phyloP scores from a whole-genome alignment of 257 asterid species.

The Solanum rostratum region DNA sequence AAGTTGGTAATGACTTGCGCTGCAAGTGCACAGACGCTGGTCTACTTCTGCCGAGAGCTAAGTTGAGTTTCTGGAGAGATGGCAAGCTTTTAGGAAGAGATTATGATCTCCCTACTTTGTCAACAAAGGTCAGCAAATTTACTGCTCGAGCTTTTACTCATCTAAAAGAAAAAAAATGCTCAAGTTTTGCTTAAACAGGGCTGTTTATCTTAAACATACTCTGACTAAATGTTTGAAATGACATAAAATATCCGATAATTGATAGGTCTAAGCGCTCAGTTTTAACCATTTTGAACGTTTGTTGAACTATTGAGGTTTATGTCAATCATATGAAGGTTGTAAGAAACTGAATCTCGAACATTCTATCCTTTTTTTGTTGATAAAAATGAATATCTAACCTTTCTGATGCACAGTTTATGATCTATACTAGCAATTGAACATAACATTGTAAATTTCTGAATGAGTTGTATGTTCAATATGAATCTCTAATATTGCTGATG shows the following conservation, averaged over 20 bases:
- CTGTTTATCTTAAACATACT: not conserved
- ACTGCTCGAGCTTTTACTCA: not conserved
- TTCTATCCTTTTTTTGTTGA: not conserved
- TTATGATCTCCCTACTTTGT: constrained; percentile 55
- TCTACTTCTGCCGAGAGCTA: constrained; percentile 66
- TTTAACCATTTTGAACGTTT: not conserved
- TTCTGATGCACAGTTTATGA: not conserved
- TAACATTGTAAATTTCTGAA: not conserved
- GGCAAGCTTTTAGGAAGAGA: constrained; percentile 48
- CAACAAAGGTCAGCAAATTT: constrained; percentile 36
- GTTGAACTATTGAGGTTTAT: not conserved
- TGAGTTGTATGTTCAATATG: not conserved
- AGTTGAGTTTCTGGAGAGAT: constrained; percentile 80
- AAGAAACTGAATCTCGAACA: not conserved
- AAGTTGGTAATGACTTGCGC: constrained; percentile 55
- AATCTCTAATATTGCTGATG: not conserved
- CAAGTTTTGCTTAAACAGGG: not conserved
- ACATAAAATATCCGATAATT: not conserved
- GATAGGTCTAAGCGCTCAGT: not conserved
- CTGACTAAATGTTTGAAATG: not conserved
- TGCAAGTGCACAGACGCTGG: constrained; percentile 81
- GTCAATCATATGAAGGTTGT: not conserved
- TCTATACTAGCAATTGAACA: not conserved
- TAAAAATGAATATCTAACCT: not conserved
- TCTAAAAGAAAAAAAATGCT: not conserved